Percentiles rank a stretch among this genome's conserved stretches.
phyloP scores from a whole-genome alignment of 1,284 basidiomycete species.

The Omphalotus olearius region DNA sequence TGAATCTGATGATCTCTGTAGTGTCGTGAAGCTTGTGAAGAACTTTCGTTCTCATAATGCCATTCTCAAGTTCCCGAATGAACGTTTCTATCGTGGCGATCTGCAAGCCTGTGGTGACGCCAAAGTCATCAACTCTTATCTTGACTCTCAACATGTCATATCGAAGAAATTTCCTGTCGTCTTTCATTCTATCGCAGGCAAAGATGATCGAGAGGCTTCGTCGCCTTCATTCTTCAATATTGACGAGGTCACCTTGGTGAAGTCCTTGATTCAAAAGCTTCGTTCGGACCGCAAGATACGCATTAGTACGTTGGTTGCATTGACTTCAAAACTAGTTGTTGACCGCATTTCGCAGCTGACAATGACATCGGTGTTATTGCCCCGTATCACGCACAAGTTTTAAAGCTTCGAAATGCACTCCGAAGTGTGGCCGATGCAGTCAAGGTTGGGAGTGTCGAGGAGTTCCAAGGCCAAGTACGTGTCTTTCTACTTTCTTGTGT shows the following conservation, averaged over 20 bases:
- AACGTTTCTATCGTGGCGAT: constrained; percentile 49
- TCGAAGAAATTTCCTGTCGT: constrained; percentile 37
- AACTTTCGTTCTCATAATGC: constrained; percentile 56
- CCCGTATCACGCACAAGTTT: constrained; percentile 57
- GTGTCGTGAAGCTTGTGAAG: constrained; percentile 45
- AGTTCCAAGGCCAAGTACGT: constrained; percentile 61
- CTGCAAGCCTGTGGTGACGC: constrained; percentile 40
- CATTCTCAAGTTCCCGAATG: constrained; percentile 56
- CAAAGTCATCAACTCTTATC: constrained; percentile 29
- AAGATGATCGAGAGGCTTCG: constrained; percentile 35
- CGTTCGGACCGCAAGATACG: constrained; percentile 29
- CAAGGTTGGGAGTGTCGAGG: constrained; percentile 63
- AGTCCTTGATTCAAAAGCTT: constrained; percentile 32
- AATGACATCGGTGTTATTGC: constrained; percentile 59
- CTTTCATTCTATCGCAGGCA: constrained; percentile 41
- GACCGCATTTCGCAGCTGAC: constrained; percentile 23
- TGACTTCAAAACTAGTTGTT: not conserved
- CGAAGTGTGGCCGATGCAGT: constrained; percentile 26
- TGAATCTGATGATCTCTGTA: constrained; percentile 17
- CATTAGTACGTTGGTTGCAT: constrained; percentile 30
- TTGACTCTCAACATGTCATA: constrained; percentile 29
- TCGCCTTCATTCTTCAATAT: constrained; percentile 50
- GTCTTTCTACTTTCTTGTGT: not conserved
- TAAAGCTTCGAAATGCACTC: constrained; percentile 39
- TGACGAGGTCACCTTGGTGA: constrained; percentile 37